phyloP scores from a whole-genome alignment of 768 basidiomycete species.

The Mycena chlorophos region DNA sequence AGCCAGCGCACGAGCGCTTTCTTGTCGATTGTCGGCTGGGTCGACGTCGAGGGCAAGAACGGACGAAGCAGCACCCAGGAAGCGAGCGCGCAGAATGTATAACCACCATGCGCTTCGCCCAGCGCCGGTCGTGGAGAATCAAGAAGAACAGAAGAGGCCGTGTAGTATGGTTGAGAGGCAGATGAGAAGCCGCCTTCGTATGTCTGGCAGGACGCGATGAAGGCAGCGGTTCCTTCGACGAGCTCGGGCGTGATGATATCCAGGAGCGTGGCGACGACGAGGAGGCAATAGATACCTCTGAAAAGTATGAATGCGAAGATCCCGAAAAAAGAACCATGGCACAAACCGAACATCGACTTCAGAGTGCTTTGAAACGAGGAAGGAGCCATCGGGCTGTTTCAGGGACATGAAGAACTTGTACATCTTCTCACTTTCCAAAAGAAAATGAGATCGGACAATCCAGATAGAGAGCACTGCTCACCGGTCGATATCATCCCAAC shows the following conservation, averaged over 20 bases:
- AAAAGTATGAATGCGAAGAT: background rate
- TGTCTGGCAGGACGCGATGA: conserved; percentile 89
- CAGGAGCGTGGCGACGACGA: conserved; percentile 79
- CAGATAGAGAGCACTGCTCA: conserved; percentile 29
- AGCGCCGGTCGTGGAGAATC: conserved; percentile 65
- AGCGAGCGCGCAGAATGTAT: conserved; percentile 91
- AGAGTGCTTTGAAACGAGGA: conserved; percentile 80
- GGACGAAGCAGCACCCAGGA: conserved; percentile 79
- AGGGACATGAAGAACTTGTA: conserved; percentile 90
- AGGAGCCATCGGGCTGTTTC: conserved; percentile 92
- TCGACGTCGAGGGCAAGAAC: conserved; percentile 34
- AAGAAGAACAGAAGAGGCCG: conserved; percentile 32
- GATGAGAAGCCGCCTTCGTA: conserved; percentile 96
- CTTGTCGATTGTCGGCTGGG: conserved; percentile 52
- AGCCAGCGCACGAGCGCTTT: conserved; percentile 74
- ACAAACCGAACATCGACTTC: conserved; percentile 98
- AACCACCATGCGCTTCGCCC: conserved; percentile 97
- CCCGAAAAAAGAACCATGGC: conserved; percentile 22
- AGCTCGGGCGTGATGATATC: conserved; percentile 90
- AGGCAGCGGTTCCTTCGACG: conserved; percentile 69
- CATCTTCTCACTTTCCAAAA: conserved; percentile 57
- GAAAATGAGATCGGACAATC: background rate
- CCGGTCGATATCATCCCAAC: conserved; percentile 89
- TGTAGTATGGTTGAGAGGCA: conserved; percentile 69
- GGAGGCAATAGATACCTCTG: conserved; percentile 93